Percentiles rank a stretch among this genome's conserved stretches.
Conservation (phyloP, 1,284 basidiomycete species). For the Thelephora terrestris region DNA sequence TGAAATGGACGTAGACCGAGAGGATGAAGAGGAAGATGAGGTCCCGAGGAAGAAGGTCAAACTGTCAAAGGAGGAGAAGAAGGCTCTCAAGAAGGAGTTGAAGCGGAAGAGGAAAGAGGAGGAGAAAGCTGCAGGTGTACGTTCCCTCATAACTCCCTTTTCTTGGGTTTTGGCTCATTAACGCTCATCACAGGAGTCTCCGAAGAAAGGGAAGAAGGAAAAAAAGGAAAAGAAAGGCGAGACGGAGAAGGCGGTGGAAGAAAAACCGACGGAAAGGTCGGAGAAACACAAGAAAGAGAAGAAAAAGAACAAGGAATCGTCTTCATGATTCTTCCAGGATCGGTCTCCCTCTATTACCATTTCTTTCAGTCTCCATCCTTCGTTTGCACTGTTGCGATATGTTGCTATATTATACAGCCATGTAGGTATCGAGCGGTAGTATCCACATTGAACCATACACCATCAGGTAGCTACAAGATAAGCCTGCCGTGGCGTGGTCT, state of each 20-base stretch:
- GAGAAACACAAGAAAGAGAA: constrained; percentile 27
- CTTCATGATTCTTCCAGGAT: too few relatives aligned
- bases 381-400: constrained; percentile 1
- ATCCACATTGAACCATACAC: constrained; percentile 4
- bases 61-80: constrained; percentile 76
- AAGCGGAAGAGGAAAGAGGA: constrained; percentile 43
- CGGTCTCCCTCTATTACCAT: background rate
- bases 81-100: constrained; percentile 69
- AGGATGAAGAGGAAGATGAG: constrained; percentile 43
- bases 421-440: constrained; percentile 4
- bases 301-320: constrained; percentile 33
- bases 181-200: constrained; percentile 3
- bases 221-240: constrained; percentile 29
- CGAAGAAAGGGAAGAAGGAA: constrained; percentile 19
- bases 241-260: constrained; percentile 27
- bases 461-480: background rate
- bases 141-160: background rate
- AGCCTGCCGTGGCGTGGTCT: background rate
- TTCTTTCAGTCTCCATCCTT: constrained; percentile 5
- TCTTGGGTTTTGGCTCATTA: background rate
- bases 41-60: constrained; percentile 61
- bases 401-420: background rate
- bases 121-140: constrained; percentile 28
- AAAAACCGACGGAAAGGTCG: constrained; percentile 18
- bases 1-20: constrained; percentile 55